A percentile compares a stretch with the other conserved stretches of the same genome.
These are phyloP conservation scores for Candida chilensis DNA, from an alignment of 805 yeast species.

Conservation along the genomic window DNA sequence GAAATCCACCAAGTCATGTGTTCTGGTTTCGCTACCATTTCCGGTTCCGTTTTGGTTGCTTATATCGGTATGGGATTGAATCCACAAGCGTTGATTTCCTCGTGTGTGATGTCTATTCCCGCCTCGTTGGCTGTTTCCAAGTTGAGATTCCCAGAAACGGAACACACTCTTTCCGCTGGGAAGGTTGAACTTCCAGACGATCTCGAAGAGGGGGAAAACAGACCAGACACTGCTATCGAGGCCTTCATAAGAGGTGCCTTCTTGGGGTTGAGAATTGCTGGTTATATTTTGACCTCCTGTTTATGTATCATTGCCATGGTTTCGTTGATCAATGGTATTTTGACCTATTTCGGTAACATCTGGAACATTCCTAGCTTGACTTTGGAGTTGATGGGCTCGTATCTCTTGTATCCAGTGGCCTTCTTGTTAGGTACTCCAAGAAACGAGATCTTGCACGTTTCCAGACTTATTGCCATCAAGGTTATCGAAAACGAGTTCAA, in stretches of 20 bases:
- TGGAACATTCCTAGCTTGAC: slow-evolving; percentile 49
- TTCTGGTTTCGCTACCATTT: slow-evolving; percentile 56
- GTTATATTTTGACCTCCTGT: slow-evolving; percentile 47
- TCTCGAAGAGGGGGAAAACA: slow-evolving; percentile 17
- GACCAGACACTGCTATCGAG: slow-evolving; percentile 28
- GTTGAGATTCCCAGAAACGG: slow-evolving; percentile 51
- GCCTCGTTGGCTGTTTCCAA: slow-evolving; percentile 54
- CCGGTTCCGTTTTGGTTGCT: slow-evolving; percentile 56
- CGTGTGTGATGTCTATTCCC: slow-evolving; percentile 64
- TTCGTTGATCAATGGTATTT: slow-evolving; percentile 43
- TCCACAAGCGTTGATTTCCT: slow-evolving; percentile 53
- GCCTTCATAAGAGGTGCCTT: slow-evolving; percentile 39
- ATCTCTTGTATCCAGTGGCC: slow-evolving; percentile 50
- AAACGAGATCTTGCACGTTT: slow-evolving; percentile 39
- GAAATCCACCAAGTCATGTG: slow-evolving; percentile 56
- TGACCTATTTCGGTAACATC: slow-evolving; percentile 53
- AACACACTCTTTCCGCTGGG: slow-evolving; percentile 41
- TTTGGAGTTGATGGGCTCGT: slow-evolving; percentile 46
- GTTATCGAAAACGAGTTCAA: slow-evolving; percentile 56
- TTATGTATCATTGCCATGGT: slow-evolving; percentile 55
- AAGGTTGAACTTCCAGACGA: slow-evolving; percentile 37
- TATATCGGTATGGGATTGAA: slow-evolving; percentile 56
- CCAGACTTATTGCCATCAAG: slow-evolving; percentile 45
- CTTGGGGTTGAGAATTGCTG: slow-evolving; percentile 48
- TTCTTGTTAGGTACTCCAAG: slow-evolving; percentile 51